A percentile compares a stretch with the other conserved stretches of the same genome.
Conservation (phyloP, 208 protist species). For the Crithidia bombi region DNA sequence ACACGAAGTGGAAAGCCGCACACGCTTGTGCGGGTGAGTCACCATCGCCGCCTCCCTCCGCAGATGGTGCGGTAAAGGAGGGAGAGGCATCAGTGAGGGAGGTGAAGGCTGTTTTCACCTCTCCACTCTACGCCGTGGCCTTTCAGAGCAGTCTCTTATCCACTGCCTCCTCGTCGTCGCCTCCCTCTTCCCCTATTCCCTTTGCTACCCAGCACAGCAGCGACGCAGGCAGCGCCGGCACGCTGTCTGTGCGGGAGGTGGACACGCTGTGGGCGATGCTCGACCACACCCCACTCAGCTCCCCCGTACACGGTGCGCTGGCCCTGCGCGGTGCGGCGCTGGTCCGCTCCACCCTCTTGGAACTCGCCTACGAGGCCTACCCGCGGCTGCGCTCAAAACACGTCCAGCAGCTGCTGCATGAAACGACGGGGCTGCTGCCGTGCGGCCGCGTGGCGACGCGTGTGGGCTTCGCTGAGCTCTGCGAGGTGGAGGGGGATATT, state of each 20-base stretch:
- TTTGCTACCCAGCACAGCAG: not conserved
- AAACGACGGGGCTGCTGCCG: constrained; percentile 77
- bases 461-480: constrained; percentile 76
- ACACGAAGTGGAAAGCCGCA: not conserved
- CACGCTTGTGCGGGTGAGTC: not conserved
- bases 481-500: constrained; percentile 70
- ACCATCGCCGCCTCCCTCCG: not conserved
- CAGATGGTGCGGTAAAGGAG: not conserved
- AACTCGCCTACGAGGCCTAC: constrained; percentile 51
- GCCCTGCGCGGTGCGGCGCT: constrained; percentile 73
- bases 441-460: constrained; percentile 68
- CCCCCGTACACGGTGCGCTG: constrained; percentile 83
- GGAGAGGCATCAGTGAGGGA: too few species aligned
- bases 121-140: constrained; percentile 10
- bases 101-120: not conserved
- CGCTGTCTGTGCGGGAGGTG: constrained; percentile 46
- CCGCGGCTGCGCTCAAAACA: constrained; percentile 87
- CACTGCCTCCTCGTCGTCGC: not conserved
- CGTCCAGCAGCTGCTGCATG: constrained; percentile 77
- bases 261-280: constrained; percentile 82
- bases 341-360: constrained; percentile 56
- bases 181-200: not conserved
- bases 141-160: not conserved
- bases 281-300: constrained; percentile 75
- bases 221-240: too few species aligned